phyloP scores from a whole-genome alignment of 805 yeast genomes.

The Lachancea cidri region DNA sequence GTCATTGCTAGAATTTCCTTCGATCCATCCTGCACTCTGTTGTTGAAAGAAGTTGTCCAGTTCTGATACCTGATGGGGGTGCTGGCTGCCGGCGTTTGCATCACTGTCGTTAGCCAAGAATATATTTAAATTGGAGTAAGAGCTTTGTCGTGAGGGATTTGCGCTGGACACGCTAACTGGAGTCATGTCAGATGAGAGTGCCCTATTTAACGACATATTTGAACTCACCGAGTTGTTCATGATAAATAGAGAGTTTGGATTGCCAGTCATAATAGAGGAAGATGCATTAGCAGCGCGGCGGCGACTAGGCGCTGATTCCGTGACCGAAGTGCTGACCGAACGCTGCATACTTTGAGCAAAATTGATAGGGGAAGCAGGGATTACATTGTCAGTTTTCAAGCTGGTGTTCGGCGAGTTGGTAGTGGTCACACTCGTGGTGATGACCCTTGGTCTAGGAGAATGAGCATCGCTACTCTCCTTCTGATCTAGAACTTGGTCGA shows the following conservation, averaged over 20 bases:
- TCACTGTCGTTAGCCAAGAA: slow-evolving; percentile 8
- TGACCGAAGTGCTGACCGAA: slow-evolving; percentile 8
- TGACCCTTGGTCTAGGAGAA: neutral
- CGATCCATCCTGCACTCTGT: slow-evolving; percentile 82
- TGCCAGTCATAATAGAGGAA: slow-evolving; percentile 7
- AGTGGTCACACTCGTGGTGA: slow-evolving; percentile 2
- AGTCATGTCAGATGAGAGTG: slow-evolving; percentile 7
- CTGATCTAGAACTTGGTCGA: slow-evolving; percentile 3
- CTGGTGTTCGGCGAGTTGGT: slow-evolving; percentile 1
- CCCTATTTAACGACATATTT: slow-evolving; percentile 13
- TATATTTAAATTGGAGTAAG: slow-evolving; percentile 16
- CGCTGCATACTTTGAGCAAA: slow-evolving; percentile 9
- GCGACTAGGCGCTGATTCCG: slow-evolving; percentile 2
- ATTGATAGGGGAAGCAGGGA: slow-evolving; percentile 1
- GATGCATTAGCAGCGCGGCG: slow-evolving; percentile 7
- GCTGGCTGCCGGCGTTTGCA: slow-evolving; percentile 2
- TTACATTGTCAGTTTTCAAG: neutral
- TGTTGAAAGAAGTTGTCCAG: slow-evolving; percentile 67
- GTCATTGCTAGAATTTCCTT: slow-evolving; percentile 57
- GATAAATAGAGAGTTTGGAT: slow-evolving; percentile 16
- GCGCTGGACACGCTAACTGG: neutral
- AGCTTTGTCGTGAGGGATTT: slow-evolving; percentile 3
- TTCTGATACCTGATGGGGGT: slow-evolving; percentile 12
- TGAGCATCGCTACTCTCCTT: neutral
- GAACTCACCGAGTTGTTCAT: slow-evolving; percentile 17